Evolutionary conservation across 2,329 filamentous ascomycete genomes (phyloP).

Genomic region (Fusarium musae): DNA sequence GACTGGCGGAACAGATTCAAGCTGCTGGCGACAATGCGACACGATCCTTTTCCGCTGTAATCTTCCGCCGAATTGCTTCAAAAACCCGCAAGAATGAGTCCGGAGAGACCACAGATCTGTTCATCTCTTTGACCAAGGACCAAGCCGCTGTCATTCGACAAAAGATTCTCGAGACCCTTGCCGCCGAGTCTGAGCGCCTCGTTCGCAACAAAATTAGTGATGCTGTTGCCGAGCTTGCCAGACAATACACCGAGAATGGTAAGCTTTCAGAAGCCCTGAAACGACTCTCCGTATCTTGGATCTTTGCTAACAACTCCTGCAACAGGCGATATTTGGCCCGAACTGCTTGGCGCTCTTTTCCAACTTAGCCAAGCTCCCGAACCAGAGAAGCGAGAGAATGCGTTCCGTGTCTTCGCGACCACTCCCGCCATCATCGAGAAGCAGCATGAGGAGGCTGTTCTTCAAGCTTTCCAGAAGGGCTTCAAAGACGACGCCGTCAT

Average conservation of each 20-base stretch:
- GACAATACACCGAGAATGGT: constrained; percentile 95
- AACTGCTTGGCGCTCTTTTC: constrained; percentile 87
- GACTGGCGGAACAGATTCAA: constrained; percentile 90
- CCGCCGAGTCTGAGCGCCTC: constrained; percentile 75
- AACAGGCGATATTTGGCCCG: constrained; percentile 85
- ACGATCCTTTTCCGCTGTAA: constrained; percentile 90
- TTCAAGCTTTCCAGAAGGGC: constrained; percentile 87
- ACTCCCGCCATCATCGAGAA: constrained; percentile 96
- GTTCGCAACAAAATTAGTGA: constrained; percentile 97
- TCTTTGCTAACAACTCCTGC: constrained; percentile 30
- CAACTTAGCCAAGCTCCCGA: constrained; percentile 89
- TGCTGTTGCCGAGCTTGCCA: constrained; percentile 93
- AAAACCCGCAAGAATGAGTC: constrained; percentile 83
- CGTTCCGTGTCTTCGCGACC: constrained; percentile 94
- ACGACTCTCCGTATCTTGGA: neutral
- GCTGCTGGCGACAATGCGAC: constrained; percentile 80
- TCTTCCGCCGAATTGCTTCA: constrained; percentile 92
- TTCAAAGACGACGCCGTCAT: constrained; percentile 89
- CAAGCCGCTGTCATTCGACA: constrained; percentile 83
- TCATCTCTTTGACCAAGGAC: constrained; percentile 79
- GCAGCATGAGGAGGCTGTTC: constrained; percentile 91
- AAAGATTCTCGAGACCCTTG: constrained; percentile 83
- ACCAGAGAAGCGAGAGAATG: constrained; percentile 85
- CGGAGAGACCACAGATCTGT: constrained; percentile 82
- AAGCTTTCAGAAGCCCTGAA: constrained; percentile 51